Percentiles rank a stretch among this genome's conserved stretches.
phyloP scores from a whole-genome alignment of 2,329 filamentous ascomycete genomes.

The Colletotrichum shisoi region DNA sequence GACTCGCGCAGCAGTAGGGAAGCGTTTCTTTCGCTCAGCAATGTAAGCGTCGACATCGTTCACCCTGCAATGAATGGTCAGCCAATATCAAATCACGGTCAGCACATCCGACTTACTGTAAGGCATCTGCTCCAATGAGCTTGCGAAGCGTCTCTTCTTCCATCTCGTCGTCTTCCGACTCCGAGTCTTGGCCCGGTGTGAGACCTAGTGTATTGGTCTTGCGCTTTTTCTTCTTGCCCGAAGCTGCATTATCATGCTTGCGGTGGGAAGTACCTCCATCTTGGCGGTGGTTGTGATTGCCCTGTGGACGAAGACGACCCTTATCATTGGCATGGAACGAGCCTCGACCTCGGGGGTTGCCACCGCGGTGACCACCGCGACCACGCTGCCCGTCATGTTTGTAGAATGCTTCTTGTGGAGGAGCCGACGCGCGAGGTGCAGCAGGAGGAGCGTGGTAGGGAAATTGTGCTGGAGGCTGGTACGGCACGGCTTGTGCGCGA shows the following conservation, averaged over 20 bases:
- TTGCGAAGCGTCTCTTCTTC: conserved; percentile 73
- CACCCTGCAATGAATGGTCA: conserved; percentile 50
- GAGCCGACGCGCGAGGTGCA: conserved; percentile 49
- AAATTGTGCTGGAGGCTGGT: conserved; percentile 45
- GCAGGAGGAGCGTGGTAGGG: conserved; percentile 52
- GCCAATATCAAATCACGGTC: background rate
- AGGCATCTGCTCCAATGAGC: conserved; percentile 63
- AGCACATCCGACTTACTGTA: conserved; percentile 56
- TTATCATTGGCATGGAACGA: conserved; percentile 52
- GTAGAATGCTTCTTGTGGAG: conserved; percentile 47
- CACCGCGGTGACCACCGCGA: conserved; percentile 49
- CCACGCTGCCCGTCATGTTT: conserved; percentile 48
- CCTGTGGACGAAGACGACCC: conserved; percentile 36
- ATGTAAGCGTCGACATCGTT: conserved; percentile 82
- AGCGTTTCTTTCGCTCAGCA: conserved; percentile 79
- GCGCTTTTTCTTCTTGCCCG: conserved; percentile 73
- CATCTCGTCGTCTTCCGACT: conserved; percentile 71
- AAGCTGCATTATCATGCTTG: conserved; percentile 53
- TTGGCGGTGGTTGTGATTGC: conserved; percentile 45
- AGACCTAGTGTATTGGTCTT: conserved; percentile 76
- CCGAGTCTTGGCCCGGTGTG: conserved; percentile 70
- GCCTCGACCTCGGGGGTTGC: conserved; percentile 39
- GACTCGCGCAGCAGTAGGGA: conserved; percentile 77
- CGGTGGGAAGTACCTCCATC: conserved; percentile 30
- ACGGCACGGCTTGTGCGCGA: conserved; percentile 46